These are phyloP conservation scores for Pilasporangium apinafurcum DNA, from an alignment of 352 stramenopile species.

Conservation along the genomic window DNA sequence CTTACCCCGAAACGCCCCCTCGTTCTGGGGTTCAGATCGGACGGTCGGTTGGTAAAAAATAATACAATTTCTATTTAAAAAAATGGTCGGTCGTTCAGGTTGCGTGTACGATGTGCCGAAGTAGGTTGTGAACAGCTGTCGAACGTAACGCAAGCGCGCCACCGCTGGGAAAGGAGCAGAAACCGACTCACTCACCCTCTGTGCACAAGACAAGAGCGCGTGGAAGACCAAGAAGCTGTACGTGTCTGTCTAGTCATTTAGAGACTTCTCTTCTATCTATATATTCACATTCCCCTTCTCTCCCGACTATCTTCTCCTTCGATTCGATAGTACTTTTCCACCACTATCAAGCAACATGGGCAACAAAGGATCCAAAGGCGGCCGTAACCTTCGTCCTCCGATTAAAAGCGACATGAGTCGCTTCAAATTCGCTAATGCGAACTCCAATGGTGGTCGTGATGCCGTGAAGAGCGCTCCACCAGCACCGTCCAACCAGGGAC, in stretches of 20 bases:
- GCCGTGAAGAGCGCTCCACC: constrained; percentile 66
- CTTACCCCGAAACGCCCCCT: constrained; percentile 6
- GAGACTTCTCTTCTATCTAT: constrained; percentile 9
- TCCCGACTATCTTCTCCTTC: not conserved
- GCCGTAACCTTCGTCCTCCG: constrained; percentile 52
- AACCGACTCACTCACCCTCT: too few relatives aligned
- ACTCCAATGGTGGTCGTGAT: constrained; percentile 44
- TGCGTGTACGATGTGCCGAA: too few relatives aligned
- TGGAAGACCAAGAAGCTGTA: too few relatives aligned
- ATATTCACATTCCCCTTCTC: not conserved
- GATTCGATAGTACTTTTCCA: not conserved
- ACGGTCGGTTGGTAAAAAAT: constrained; percentile 10
- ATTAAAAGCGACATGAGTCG: constrained; percentile 82
- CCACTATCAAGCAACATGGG: constrained; percentile 35
- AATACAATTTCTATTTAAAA: not conserved
- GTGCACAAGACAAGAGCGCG: constrained; percentile 1
- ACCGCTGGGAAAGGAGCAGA: too few relatives aligned
- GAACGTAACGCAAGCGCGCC: too few relatives aligned
- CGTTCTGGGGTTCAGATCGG: too few relatives aligned
- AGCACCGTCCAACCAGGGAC: constrained; percentile 36
- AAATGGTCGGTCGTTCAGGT: constrained; percentile 15
- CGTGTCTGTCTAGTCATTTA: too few relatives aligned
- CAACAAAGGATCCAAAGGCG: constrained; percentile 81
- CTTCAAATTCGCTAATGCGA: constrained; percentile 63
- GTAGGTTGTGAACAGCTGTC: too few relatives aligned